Conservation (phyloP, 495 filamentous ascomycete genomes). For the Chaetomium cochliodes region DNA sequence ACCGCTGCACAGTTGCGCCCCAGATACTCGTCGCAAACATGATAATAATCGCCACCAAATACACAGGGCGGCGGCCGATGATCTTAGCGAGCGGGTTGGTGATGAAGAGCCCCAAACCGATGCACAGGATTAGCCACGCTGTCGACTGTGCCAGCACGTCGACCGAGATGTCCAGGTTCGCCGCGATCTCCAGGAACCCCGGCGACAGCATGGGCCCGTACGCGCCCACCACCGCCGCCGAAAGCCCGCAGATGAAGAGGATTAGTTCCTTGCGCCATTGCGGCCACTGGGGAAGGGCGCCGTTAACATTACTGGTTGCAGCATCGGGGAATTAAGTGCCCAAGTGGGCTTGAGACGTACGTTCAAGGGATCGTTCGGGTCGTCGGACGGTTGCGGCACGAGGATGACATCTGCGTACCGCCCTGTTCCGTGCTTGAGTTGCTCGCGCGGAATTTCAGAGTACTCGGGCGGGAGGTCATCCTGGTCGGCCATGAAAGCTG, state of each 20-base stretch:
- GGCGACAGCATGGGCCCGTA: constrained; percentile 58
- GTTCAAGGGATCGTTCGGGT: constrained; percentile 56
- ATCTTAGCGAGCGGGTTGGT: constrained; percentile 64
- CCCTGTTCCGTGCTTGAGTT: constrained; percentile 52
- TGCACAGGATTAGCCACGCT: constrained; percentile 39
- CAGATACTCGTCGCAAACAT: constrained; percentile 60
- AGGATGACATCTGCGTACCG: constrained; percentile 49
- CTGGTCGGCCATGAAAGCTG: constrained; percentile 49
- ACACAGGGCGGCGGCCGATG: constrained; percentile 63
- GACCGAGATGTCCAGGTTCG: constrained; percentile 38
- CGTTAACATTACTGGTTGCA: background rate
- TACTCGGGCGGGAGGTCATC: constrained; percentile 47
- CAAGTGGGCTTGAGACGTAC: constrained; percentile 28
- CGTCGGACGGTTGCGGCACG: constrained; percentile 55
- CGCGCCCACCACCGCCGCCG: constrained; percentile 54
- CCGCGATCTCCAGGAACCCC: constrained; percentile 44
- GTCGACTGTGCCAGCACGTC: constrained; percentile 39
- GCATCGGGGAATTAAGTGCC: too few relatives aligned
- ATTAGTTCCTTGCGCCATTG: constrained; percentile 45
- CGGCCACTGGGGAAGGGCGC: constrained; percentile 25
- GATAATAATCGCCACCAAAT: constrained; percentile 56
- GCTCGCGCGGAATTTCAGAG: constrained; percentile 39
- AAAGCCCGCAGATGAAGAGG: constrained; percentile 53
- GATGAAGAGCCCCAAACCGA: constrained; percentile 50
- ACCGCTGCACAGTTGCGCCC: constrained; percentile 57